A percentile compares a stretch with the other conserved stretches of the same genome.
These are phyloP conservation scores for Metarhizium brunneum DNA, from an alignment of 2,329 filamentous ascomycete genomes.

Conservation along the genomic window DNA sequence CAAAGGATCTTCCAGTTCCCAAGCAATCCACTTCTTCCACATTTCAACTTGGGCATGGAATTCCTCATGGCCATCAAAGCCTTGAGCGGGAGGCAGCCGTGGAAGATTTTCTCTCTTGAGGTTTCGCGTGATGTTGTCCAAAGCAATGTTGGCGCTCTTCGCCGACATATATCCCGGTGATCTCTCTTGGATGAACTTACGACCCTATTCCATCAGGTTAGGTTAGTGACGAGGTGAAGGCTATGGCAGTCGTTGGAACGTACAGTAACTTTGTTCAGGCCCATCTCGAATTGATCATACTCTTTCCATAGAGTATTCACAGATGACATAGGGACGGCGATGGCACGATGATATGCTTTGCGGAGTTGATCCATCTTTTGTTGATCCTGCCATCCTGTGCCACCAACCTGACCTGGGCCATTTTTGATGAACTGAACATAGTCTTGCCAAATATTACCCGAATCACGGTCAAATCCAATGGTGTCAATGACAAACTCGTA, in stretches of 20 bases:
- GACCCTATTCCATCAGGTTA: conserved; percentile 48
- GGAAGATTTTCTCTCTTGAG: conserved; percentile 72
- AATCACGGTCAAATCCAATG: conserved; percentile 85
- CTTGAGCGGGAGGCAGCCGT: conserved; percentile 69
- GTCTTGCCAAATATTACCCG: conserved; percentile 84
- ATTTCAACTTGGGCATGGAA: conserved; percentile 75
- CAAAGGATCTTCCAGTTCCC: conserved; percentile 89
- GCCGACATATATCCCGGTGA: conserved; percentile 95
- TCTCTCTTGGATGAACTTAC: conserved; percentile 88
- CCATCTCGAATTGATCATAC: conserved; percentile 94
- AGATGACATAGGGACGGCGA: conserved; percentile 75
- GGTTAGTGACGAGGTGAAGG: background rate
- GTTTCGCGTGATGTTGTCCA: conserved; percentile 79
- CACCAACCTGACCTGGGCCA: conserved; percentile 77
- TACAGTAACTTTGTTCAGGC: conserved; percentile 84
- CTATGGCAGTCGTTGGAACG: conserved; percentile 17
- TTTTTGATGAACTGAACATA: conserved; percentile 90
- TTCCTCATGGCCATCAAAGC: conserved; percentile 79
- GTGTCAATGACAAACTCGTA: conserved; percentile 90
- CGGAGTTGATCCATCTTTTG: conserved; percentile 95
- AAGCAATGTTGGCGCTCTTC: conserved; percentile 75
- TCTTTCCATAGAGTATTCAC: conserved; percentile 90
- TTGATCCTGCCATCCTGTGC: conserved; percentile 87
- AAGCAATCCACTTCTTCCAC: conserved; percentile 91
- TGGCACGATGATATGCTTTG: conserved; percentile 85